Base-by-base conservation (phyloP, 2,329 filamentous ascomycete species). In the Fusarium agapanthi region DNA sequence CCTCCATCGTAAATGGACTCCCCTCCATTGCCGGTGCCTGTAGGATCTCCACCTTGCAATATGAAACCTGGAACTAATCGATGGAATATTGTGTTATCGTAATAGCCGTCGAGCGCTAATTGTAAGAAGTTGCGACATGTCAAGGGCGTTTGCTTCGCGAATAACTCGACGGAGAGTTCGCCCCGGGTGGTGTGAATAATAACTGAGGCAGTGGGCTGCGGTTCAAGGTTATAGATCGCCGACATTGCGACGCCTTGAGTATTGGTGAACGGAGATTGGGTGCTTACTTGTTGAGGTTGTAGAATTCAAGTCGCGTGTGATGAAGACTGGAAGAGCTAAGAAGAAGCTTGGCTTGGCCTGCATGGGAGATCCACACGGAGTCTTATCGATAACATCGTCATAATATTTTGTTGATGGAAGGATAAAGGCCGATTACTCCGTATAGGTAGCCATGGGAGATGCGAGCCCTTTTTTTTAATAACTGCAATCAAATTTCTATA, bases 81-180 rank as follows among this genome's bases (percentile, higher is more conserved):
- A 84, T 99, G 96, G 84, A 99, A 99, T 70, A 96, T 91, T 0
- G 95, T 98, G 79, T 92, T 91, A 77, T 94, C 92, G 85, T 98
- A 99, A 86, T 98, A 98, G 75, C 95, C 95, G 80, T 99, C 95
- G 75, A 98, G 89, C 80, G 94, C 96, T 79, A 95, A 92, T 82
- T 99, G 96, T 41, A 99, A 88, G 83, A 99, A 99, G 85, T 98
- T 98, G 76, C 95, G 94, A 79, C 92, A 95, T 32, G 96, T 93
- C 70, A 98, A 87, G 14, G 96, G 96, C 1, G 94, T 93, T 83
- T 99, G 96, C 80, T 96, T 96, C 24, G 95, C 95, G 86, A 97
- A 99, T 64, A 99, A 91, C 82, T 97, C 94, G 82, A 99, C 89
- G 41, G 93, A 91, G 65, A 99, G 88, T 78, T 97, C 95, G 82